Percentiles rank a stretch among this genome's conserved stretches.
Conservation (phyloP, 306 rosid genomes). For the Cotoneaster glaucophyllus region DNA sequence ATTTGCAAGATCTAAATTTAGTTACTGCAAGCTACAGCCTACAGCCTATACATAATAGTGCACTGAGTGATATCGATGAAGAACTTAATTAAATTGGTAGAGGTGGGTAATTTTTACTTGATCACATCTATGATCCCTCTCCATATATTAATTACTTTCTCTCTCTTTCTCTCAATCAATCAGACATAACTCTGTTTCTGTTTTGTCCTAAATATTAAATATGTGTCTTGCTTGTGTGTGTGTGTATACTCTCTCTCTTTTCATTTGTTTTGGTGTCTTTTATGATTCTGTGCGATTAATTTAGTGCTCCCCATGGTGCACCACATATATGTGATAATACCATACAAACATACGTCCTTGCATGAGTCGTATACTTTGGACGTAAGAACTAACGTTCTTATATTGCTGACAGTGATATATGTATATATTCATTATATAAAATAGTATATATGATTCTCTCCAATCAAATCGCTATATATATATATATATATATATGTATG, state of each 20-base stretch:
- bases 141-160: constrained; percentile 14
- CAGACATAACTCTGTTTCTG: constrained; percentile 46
- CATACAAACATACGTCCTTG: neutral
- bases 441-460: neutral
- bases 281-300: constrained; percentile 47
- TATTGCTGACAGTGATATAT: neutral
- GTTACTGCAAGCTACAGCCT: neutral
- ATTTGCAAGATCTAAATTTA: neutral
- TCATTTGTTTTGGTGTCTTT: constrained; percentile 41
- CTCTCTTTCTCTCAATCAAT: constrained; percentile 35
- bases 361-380: constrained; percentile 5
- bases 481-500: neutral
- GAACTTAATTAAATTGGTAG: neutral
- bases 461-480: neutral
- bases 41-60: neutral
- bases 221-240: constrained; percentile 23
- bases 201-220: constrained; percentile 38
- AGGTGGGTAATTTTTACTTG: neutral
- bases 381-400: neutral
- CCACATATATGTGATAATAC: constrained; percentile 27
- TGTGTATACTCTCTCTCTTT: neutral
- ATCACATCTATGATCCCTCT: neutral
- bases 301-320: constrained; percentile 58
- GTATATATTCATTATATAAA: neutral
- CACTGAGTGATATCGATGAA: neutral